Evolutionary conservation across 148 eudicot species (phyloP), one percentile per base, ranked within the genome.

Genomic region (Dianthus caryophyllus): DNA sequence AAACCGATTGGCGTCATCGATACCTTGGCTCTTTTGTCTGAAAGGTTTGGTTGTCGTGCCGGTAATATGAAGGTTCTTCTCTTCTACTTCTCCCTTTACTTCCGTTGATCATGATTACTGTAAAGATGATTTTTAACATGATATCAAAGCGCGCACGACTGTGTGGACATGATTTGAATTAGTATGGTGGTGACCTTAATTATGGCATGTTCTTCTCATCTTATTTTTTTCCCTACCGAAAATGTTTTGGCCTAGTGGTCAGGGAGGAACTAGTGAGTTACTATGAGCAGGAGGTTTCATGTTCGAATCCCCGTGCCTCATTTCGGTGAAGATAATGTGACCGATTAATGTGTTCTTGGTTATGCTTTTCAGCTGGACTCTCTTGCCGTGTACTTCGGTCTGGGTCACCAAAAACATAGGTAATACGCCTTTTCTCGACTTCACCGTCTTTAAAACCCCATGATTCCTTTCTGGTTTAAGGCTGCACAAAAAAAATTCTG

Each of bases 371-470:
- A 95, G 99, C 88, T 95, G 99, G 99, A 96, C 64, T 78, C 89
- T 65, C 96, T 95, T 70, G 99, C 99, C 43, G 77, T 84, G 24
- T 90, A 95, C 77, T 95, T 95, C 81, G 96, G 91, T 57, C 85
- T 95, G 70, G 97, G 99, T 38, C 80, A 82, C 76, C 99, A 95
- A 78, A 85, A 87, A 53, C 99, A 95, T 64, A 90, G 99, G 99
- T 90, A 81, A 54, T 63, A 29, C 56, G 63, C 31, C 17, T 58
- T 67, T 60, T 25, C 43, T 36, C 13, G 33, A 25, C 44, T n/a
- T 68, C 44, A 41, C 25, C 43, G n/a, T 54, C 43, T 60, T 60
- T 24, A 33, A 4, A 33, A 33, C 44, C 64, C 18, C 26, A 18
- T 25, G 14, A 24, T 25, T 24, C 44, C 4, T 0, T 63, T 44